Conservation (phyloP, 495 filamentous ascomycete species). For the Astrothelium subdiscretum region DNA sequence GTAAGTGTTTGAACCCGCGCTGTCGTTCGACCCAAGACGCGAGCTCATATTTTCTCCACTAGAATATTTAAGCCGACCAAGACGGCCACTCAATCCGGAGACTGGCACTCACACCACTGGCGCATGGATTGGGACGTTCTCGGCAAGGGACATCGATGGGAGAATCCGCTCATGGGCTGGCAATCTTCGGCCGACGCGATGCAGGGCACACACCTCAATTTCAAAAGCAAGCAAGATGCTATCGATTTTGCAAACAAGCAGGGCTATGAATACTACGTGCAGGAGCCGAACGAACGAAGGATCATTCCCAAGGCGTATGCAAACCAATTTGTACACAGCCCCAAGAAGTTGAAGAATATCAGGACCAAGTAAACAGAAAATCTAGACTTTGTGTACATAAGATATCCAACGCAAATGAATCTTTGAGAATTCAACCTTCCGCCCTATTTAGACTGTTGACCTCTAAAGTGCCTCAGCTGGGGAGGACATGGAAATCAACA, state of each 20-base stretch:
- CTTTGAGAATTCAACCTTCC: too few relatives aligned
- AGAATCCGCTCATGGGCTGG: conserved; percentile 98
- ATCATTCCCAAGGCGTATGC: conserved; percentile 90
- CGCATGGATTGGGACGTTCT: conserved; percentile 98
- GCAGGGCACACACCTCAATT: conserved; percentile 83
- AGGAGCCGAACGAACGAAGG: conserved; percentile 83
- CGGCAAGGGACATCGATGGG: conserved; percentile 82
- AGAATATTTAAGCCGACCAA: conserved; percentile 88
- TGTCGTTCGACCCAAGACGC: neutral
- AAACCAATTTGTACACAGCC: conserved; percentile 81
- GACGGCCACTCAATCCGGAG: conserved; percentile 86
- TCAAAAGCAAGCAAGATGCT: conserved; percentile 90
- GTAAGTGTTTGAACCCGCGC: conserved; percentile 35
- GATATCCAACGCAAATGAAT: too few relatives aligned
- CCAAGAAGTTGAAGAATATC: conserved; percentile 81
- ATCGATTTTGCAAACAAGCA: conserved; percentile 95
- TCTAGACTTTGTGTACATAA: neutral
- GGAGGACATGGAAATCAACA: too few relatives aligned
- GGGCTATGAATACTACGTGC: conserved; percentile 97
- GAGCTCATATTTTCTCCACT: neutral
- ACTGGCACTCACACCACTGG: conserved; percentile 73
- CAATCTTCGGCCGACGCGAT: conserved; percentile 86
- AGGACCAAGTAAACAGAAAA: conserved; percentile 62
- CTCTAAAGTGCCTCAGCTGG: too few relatives aligned
- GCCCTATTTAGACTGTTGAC: too few relatives aligned